These are phyloP conservation scores for Lindgomyces ingoldianus DNA, from an alignment of 495 filamentous ascomycete genomes.

Conservation along the genomic window DNA sequence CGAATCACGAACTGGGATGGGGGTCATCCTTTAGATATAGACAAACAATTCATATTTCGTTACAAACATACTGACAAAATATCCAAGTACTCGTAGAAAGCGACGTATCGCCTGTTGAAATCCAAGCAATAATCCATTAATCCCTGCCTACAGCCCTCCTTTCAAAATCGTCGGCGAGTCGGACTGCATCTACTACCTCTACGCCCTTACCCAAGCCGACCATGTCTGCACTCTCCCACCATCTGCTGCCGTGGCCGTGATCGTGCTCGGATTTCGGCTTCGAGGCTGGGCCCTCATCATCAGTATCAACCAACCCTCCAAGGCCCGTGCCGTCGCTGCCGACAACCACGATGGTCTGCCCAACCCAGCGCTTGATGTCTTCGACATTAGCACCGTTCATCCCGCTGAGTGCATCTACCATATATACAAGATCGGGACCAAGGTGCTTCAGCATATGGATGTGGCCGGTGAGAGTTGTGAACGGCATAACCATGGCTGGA, in stretches of 20 bases:
- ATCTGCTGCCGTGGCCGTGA: constrained; percentile 47
- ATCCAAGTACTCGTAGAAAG: not conserved
- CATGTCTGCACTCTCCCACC: constrained; percentile 81
- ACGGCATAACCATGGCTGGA: constrained; percentile 82
- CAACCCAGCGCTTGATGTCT: constrained; percentile 65
- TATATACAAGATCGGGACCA: constrained; percentile 77
- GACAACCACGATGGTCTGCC: constrained; percentile 80
- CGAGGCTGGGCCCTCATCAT: constrained; percentile 69
- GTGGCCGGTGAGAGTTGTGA: constrained; percentile 74
- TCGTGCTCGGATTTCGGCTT: constrained; percentile 47
- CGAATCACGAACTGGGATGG: too few species aligned
- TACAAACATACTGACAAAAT: not conserved
- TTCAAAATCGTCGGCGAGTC: constrained; percentile 81
- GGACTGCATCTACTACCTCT: constrained; percentile 76
- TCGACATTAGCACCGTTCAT: constrained; percentile 38
- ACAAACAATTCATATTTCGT: constrained; percentile 16
- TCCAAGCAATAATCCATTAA: constrained; percentile 10
- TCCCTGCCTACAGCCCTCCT: constrained; percentile 64
- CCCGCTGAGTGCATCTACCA: constrained; percentile 47
- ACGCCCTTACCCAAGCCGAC: constrained; percentile 85
- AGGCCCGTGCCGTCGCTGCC: constrained; percentile 64
- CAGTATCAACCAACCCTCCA: constrained; percentile 85
- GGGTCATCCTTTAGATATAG: too few species aligned
- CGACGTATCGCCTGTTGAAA: not conserved
- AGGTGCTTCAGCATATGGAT: constrained; percentile 83